Conservation (phyloP, 805 yeast species). For the Komagataella kurtzmanii region DNA sequence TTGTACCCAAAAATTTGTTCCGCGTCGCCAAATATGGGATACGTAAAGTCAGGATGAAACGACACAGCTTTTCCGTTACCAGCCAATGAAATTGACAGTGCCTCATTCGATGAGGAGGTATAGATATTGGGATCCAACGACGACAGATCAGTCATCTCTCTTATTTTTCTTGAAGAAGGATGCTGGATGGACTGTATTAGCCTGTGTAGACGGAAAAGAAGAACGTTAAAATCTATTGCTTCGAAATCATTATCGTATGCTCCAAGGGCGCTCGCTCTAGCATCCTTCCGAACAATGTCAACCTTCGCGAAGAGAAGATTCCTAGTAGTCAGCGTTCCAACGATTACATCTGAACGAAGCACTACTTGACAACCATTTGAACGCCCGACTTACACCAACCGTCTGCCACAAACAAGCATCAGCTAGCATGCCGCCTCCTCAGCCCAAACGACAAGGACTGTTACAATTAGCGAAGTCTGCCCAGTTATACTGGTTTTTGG, state of each 20-base stretch:
- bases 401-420: not conserved
- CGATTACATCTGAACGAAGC: not conserved
- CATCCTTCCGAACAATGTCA: not conserved
- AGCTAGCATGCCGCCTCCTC: not conserved
- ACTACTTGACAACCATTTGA: not conserved
- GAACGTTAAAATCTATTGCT: too few relatives aligned
- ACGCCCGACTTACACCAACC: not conserved
- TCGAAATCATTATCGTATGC: too few relatives aligned
- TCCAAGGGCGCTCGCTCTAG: too few relatives aligned
- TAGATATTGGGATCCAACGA: conserved; percentile 42
- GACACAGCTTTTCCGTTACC: conserved; percentile 33
- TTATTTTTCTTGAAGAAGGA: too few relatives aligned
- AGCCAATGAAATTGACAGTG: conserved; percentile 36
- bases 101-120: conserved; percentile 66
- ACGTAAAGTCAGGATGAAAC: conserved; percentile 74
- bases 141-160: not conserved
- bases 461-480: conserved; percentile 22
- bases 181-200: too few relatives aligned
- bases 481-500: conserved; percentile 61
- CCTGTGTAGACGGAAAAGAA: too few relatives aligned
- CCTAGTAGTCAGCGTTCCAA: not conserved
- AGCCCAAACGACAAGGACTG: not conserved
- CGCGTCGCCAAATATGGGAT: conserved; percentile 86
- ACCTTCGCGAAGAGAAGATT: not conserved
- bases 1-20: conserved; percentile 82